A percentile compares a stretch with the other conserved stretches of the same genome.
Evolutionary conservation across 805 yeast species (phyloP).

Genomic region (Kazachstania taianensis): DNA sequence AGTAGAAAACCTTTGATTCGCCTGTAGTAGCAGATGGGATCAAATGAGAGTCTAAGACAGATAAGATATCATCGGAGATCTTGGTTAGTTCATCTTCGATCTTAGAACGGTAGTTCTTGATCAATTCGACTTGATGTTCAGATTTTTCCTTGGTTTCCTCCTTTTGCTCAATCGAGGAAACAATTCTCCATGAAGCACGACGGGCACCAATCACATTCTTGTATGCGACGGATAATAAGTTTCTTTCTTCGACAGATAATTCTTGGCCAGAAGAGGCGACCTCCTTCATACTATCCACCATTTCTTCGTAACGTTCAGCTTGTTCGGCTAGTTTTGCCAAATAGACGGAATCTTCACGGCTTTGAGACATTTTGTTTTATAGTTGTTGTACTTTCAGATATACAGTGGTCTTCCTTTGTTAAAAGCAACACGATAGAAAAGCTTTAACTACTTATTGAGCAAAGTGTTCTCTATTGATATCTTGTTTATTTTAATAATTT

Average conservation of each 20-base stretch:
- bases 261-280: constrained; percentile 93
- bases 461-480: neutral
- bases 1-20: constrained; percentile 93
- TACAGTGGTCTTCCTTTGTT: neutral
- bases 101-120: constrained; percentile 86
- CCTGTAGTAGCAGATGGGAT: constrained; percentile 90
- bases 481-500: no score
- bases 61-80: constrained; percentile 84
- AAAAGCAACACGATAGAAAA: no score
- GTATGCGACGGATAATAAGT: constrained; percentile 88
- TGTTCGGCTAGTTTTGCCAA: constrained; percentile 97
- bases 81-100: constrained; percentile 82
- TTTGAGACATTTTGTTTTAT: constrained; percentile 47
- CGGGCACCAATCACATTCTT: constrained; percentile 96
- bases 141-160: constrained; percentile 86
- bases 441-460: neutral
- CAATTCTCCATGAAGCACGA: constrained; percentile 98
- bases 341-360: constrained; percentile 96
- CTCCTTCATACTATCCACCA: constrained; percentile 94
- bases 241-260: constrained; percentile 91
- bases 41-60: constrained; percentile 75
- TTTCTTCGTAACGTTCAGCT: constrained; percentile 97
- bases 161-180: constrained; percentile 90
- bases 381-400: neutral
- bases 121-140: constrained; percentile 74